Percentiles rank a stretch among this genome's conserved stretches.
Conservation (phyloP, 106 monocot species). For the Platanthera guangdongensis region DNA sequence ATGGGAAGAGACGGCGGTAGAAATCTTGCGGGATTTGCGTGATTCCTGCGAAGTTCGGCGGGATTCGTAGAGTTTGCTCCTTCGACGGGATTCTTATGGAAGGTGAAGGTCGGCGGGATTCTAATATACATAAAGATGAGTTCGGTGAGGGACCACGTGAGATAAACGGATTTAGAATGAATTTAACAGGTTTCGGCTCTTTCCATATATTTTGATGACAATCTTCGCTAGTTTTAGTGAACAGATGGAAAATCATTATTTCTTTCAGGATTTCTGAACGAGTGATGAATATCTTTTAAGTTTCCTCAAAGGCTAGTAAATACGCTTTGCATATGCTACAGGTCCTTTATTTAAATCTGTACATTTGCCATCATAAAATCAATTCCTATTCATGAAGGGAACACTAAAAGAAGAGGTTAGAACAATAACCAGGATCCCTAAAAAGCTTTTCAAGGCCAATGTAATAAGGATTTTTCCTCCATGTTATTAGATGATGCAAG, state of each 20-base stretch:
- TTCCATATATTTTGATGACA: no score
- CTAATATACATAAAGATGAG: no score
- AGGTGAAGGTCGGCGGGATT: no score
- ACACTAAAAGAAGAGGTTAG: neutral
- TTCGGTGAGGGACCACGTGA: no score
- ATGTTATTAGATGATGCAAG: constrained; percentile 31
- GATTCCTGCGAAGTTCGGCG: no score
- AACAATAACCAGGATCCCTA: constrained; percentile 31
- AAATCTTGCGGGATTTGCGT: no score
- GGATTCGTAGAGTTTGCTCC: no score
- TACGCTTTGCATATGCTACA: constrained; percentile 22
- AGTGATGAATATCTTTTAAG: constrained; percentile 29
- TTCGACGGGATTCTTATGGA: no score
- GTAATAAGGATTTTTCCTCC: constrained; percentile 38
- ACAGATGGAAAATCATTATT: constrained; percentile 32
- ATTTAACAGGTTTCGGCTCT: no score
- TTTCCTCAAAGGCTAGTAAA: constrained; percentile 38
- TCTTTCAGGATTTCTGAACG: constrained; percentile 36
- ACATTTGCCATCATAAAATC: constrained; percentile 8
- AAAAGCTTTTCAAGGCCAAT: constrained; percentile 37
- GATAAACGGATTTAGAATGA: no score
- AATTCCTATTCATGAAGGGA: constrained; percentile 1
- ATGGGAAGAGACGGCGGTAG: no score
- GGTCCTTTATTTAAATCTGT: constrained; percentile 36
- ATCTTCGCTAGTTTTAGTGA: no score